phyloP scores from a whole-genome alignment of 805 yeast species.

The Grigorovia humatica region DNA sequence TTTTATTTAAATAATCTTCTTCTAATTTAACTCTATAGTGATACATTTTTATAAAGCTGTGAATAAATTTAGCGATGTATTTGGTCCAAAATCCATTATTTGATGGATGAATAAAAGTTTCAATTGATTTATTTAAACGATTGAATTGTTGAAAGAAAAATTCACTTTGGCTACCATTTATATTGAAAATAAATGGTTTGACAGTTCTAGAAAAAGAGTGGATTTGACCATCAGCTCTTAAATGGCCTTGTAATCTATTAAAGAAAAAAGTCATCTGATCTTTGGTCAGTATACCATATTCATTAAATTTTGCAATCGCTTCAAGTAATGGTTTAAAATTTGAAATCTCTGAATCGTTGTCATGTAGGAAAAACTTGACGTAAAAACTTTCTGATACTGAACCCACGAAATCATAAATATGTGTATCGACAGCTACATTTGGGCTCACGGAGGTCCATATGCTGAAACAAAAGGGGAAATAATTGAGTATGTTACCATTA shows the following conservation, averaged over 20 bases:
- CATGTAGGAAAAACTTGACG: conserved; percentile 12
- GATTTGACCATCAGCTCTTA: conserved; percentile 30
- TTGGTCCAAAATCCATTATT: conserved; percentile 78
- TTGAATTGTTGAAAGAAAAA: conserved; percentile 42
- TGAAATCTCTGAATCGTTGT: conserved; percentile 5
- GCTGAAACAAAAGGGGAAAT: conserved; percentile 58
- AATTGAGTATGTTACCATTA: conserved; percentile 35
- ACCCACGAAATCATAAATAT: conserved; percentile 56
- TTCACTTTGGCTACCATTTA: conserved; percentile 41
- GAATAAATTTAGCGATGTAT: conserved; percentile 54
- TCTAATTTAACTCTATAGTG: conserved; percentile 51
- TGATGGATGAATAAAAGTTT: conserved; percentile 85
- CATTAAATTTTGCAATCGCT: conserved; percentile 36
- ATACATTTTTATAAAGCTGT: conserved; percentile 47
- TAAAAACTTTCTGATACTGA: conserved; percentile 43
- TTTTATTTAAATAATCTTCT: conserved; percentile 25
- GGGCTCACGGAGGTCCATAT: conserved; percentile 53
- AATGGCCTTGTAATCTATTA: conserved; percentile 40
- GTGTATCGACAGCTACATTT: conserved; percentile 47
- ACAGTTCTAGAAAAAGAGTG: conserved; percentile 43
- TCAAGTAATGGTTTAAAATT: neutral
- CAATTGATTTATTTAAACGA: conserved; percentile 52
- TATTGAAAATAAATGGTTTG: conserved; percentile 40
- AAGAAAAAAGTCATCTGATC: conserved; percentile 51
- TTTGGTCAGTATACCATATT: conserved; percentile 54